Evolutionary conservation across 352 stramenopile species (phyloP).

Genomic region (Plasmopara viticola): DNA sequence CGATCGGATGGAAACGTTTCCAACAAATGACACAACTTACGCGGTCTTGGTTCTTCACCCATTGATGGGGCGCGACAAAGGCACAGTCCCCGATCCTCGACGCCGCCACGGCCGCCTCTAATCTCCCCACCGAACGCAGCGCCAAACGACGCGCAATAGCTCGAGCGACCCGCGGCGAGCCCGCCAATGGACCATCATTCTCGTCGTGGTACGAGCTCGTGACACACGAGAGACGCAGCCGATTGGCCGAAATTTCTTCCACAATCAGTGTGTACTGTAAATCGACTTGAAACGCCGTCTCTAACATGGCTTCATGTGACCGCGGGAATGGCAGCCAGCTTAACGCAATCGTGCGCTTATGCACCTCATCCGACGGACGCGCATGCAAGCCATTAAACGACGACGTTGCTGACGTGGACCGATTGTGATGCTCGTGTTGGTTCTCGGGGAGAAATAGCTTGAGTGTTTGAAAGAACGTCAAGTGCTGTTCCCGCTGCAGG

Average conservation of each 20-base stretch:
- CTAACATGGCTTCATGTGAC: constrained; percentile 23
- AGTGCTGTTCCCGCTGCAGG: constrained; percentile 40
- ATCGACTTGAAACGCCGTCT: constrained; percentile 29
- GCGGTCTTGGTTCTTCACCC: constrained; percentile 60
- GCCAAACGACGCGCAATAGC: constrained; percentile 43
- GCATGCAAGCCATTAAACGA: constrained; percentile 21
- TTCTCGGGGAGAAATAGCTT: constrained; percentile 48
- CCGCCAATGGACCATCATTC: constrained; percentile 20
- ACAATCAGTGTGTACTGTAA: constrained; percentile 63
- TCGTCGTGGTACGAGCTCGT: constrained; percentile 49
- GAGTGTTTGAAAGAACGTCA: constrained; percentile 63
- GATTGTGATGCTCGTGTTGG: constrained; percentile 12
- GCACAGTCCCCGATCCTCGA: constrained; percentile 39
- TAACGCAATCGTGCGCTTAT: constrained; percentile 54
- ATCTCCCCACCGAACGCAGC: constrained; percentile 34
- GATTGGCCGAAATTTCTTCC: constrained; percentile 44
- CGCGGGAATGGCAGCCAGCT: constrained; percentile 49
- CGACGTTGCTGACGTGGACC: constrained; percentile 16
- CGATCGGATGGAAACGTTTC: constrained; percentile 56
- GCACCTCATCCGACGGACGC: constrained; percentile 36
- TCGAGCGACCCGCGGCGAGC: constrained; percentile 26
- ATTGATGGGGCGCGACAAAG: constrained; percentile 42
- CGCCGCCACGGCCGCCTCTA: constrained; percentile 43
- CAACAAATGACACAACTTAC: constrained; percentile 52
- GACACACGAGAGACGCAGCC: constrained; percentile 48